Base-by-base conservation (phyloP, 2,329 filamentous ascomycete species). In the Aspergillus bombycis region DNA sequence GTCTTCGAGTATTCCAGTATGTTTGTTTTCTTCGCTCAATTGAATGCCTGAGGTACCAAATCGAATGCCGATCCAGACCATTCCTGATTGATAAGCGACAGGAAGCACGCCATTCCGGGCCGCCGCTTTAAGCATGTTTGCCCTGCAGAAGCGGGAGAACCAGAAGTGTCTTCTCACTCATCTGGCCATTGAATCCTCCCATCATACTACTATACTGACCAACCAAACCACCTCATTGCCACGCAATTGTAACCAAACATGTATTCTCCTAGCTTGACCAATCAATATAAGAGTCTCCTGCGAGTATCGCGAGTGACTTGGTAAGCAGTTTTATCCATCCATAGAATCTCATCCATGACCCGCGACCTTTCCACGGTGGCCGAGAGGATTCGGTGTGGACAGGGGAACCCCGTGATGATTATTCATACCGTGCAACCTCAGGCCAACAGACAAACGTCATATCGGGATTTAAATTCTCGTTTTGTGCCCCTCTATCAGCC, bases 351-450 rank as follows among this genome's bases (percentile, higher is more conserved):
- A 60, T 61, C 34, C 28, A 58, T 41, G 38, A 30, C 43, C 36
- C 26, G 43, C 43, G 30, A 57, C 61, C 45, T 57, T 61, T 68
- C 62, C 45, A 30, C 32, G 19, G 30, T 41, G 26, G 32, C 46
- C 60, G 60, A 61, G 46, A 62, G 45, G 43, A 41, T 61, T 65
- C 61, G 43, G 30, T 26, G 41, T 9, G 14, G 36, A 45, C 36
- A 26, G 48, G 34, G 34, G 34, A n/a, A 28, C 38, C 43, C 26
- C 26, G 30, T 38, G 9, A 41, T 10, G 62, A 72, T 74, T 72
- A 74, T 68, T 75, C 72, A 75, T 61, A 64, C 55, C 2, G 2
- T 23, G 54, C 61, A 72, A 74, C 73, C 72, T 75, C 74, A 76
- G 38, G 38, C 38, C 38, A 41, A n/a, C 38, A 0, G 19, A 41